Percentiles rank a stretch among this genome's conserved stretches.
These are phyloP conservation scores for Cicer cuneatum DNA, from an alignment of 306 rosid genomes.

Conservation along the genomic window DNA sequence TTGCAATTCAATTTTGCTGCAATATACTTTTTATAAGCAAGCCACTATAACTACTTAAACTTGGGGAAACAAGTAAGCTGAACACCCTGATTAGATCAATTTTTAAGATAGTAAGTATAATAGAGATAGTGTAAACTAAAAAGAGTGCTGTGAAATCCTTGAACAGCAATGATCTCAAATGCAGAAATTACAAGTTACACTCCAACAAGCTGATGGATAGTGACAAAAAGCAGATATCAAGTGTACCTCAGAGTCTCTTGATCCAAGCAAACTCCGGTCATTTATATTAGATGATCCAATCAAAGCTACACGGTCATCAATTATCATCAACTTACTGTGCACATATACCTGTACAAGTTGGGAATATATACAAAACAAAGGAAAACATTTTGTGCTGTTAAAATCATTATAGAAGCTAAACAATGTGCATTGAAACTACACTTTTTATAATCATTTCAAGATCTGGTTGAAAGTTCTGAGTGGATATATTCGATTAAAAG, in stretches of 20 bases:
- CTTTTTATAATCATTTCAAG: slow-evolving; percentile 19
- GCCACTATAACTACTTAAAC: slow-evolving; percentile 7
- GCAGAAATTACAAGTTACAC: neutral
- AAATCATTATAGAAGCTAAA: slow-evolving; percentile 28
- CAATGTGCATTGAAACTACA: slow-evolving; percentile 4
- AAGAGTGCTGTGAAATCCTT: neutral
- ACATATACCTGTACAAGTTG: slow-evolving; percentile 74
- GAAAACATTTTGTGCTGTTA: neutral
- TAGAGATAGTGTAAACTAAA: neutral
- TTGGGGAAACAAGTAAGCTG: neutral
- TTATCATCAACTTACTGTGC: slow-evolving; percentile 90
- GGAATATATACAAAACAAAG: slow-evolving; percentile 37
- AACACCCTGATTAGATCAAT: neutral
- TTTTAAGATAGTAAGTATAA: slow-evolving; percentile 7
- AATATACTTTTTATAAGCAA: slow-evolving; percentile 17
- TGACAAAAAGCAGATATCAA: slow-evolving; percentile 18
- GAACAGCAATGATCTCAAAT: neutral
- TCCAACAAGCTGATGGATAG: neutral
- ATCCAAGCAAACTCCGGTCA: slow-evolving; percentile 93
- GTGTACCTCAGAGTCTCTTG: slow-evolving; percentile 94
- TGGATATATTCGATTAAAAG: neutral
- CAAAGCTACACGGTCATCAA: slow-evolving; percentile 77
- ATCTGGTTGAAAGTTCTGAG: slow-evolving; percentile 1
- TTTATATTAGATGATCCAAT: slow-evolving; percentile 97
- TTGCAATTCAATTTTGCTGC: slow-evolving; percentile 1